phyloP scores from a whole-genome alignment of 2,329 filamentous ascomycete species.

The Beauveria varroae region DNA sequence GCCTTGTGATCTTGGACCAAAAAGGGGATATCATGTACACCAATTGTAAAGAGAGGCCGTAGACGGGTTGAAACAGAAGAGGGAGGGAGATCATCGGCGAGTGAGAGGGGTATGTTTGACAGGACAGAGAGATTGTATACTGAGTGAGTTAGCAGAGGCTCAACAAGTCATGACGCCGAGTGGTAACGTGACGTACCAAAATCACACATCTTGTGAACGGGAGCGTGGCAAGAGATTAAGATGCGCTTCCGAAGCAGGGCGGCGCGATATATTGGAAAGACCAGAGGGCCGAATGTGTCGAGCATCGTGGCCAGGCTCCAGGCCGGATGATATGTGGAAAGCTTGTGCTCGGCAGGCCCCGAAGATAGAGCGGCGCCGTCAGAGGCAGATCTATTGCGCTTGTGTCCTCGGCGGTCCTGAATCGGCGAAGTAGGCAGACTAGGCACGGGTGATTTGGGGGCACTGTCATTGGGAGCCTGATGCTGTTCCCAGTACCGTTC shows the following conservation, averaged over 20 bases:
- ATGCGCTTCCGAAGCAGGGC: slow-evolving; percentile 83
- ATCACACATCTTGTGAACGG: slow-evolving; percentile 78
- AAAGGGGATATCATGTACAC: slow-evolving; percentile 84
- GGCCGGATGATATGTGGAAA: slow-evolving; percentile 78
- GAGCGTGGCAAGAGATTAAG: slow-evolving; percentile 76
- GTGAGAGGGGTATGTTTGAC: slow-evolving; percentile 73
- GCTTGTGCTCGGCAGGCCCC: slow-evolving; percentile 50
- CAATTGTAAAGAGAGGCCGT: slow-evolving; percentile 83
- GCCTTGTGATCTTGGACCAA: slow-evolving; percentile 56
- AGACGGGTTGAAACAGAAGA: slow-evolving; percentile 57
- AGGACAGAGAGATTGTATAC: slow-evolving; percentile 94
- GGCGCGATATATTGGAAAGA: slow-evolving; percentile 86
- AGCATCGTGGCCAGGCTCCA: slow-evolving; percentile 72
- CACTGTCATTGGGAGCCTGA: slow-evolving; percentile 21
- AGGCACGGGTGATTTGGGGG: slow-evolving; percentile 38
- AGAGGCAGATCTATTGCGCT: slow-evolving; percentile 51
- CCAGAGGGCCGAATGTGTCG: slow-evolving; percentile 78
- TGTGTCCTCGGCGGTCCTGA: slow-evolving; percentile 35
- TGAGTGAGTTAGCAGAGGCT: slow-evolving; percentile 29
- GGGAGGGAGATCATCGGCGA: slow-evolving; percentile 60
- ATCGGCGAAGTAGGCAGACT: slow-evolving; percentile 31
- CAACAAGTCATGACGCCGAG: slow-evolving; percentile 1
- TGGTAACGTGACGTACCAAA: slow-evolving; percentile 55
- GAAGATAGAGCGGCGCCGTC: slow-evolving; percentile 53
- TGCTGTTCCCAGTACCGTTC: slow-evolving; percentile 71